Evolutionary conservation across 2,329 filamentous ascomycete genomes (phyloP).

Genomic region (Verticillium alfalfae): DNA sequence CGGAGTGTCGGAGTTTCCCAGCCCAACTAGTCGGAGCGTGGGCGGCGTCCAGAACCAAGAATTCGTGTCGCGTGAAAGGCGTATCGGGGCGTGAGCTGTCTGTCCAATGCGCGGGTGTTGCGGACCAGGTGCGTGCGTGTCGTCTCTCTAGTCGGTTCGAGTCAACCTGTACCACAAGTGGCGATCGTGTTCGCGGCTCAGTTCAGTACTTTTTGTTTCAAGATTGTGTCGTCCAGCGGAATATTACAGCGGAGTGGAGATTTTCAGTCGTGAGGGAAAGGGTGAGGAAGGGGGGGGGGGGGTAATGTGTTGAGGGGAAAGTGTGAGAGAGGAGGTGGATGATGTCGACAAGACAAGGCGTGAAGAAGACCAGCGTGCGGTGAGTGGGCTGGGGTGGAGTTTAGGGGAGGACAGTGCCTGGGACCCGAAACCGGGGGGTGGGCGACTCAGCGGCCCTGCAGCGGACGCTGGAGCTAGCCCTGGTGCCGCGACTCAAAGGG

Average conservation of each 20-base stretch:
- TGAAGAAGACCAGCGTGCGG: neutral
- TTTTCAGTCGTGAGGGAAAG: neutral
- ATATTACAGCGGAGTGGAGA: conserved; percentile 1
- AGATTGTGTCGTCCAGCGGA: neutral
- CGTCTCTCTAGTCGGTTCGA: neutral
- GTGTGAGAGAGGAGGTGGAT: neutral
- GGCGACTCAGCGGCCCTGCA: neutral
- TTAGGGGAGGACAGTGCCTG: neutral
- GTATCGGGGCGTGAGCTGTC: neutral
- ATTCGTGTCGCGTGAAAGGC: neutral
- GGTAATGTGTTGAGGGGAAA: neutral
- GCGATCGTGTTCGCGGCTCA: neutral
- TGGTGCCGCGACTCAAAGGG: neutral
- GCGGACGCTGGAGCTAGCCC: neutral
- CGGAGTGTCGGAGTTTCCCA: neutral
- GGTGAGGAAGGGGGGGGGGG: neutral
- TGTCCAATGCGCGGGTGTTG: neutral
- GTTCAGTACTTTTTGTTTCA: neutral
- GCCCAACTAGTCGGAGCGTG: neutral
- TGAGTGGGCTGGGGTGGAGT: neutral
- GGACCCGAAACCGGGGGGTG: neutral
- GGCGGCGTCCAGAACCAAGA: neutral
- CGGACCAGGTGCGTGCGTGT: neutral
- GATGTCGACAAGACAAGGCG: neutral
- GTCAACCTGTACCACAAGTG: neutral